Evolutionary conservation across 768 basidiomycete species (phyloP).

Genomic region (Mycena filopes): DNA sequence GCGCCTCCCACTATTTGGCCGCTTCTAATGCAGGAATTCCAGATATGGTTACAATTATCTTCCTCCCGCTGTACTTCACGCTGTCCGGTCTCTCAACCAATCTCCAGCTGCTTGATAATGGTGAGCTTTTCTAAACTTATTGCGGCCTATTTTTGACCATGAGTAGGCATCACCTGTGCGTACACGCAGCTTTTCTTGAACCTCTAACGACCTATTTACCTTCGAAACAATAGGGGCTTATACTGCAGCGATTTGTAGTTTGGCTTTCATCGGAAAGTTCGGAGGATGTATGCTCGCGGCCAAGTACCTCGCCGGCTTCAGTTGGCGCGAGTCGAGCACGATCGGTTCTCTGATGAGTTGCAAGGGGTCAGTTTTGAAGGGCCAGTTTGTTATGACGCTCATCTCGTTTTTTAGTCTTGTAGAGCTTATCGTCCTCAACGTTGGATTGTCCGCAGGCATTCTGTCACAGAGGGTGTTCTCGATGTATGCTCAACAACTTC

Average conservation of each 20-base stretch:
- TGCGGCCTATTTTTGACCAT: not conserved
- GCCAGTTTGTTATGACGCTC: not conserved
- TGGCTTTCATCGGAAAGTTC: slow-evolving; percentile 92
- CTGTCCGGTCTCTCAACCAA: slow-evolving; percentile 91
- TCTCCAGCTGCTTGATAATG: slow-evolving; percentile 83
- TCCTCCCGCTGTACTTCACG: slow-evolving; percentile 94
- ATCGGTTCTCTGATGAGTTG: slow-evolving; percentile 96
- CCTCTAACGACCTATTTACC: no score
- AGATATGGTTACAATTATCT: slow-evolving; percentile 87
- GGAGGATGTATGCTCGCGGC: slow-evolving; percentile 84
- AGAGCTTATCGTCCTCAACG: slow-evolving; percentile 95
- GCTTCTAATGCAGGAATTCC: no score
- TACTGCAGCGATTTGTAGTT: slow-evolving; percentile 78
- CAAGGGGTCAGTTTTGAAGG: slow-evolving; percentile 71
- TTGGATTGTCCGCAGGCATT: slow-evolving; percentile 86
- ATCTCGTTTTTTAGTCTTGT: slow-evolving; percentile 64
- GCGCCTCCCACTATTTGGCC: no score
- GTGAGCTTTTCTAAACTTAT: slow-evolving; percentile 44
- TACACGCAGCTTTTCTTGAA: no score
- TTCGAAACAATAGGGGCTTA: no score
- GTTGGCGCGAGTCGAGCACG: slow-evolving; percentile 81
- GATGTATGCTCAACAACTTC: slow-evolving; percentile 56
- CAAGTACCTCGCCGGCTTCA: slow-evolving; percentile 72
- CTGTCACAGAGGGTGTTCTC: slow-evolving; percentile 81
- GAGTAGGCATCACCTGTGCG: slow-evolving; percentile 80